phyloP scores from a whole-genome alignment of 2,329 filamentous ascomycete species.

The Drechslera avenae region DNA sequence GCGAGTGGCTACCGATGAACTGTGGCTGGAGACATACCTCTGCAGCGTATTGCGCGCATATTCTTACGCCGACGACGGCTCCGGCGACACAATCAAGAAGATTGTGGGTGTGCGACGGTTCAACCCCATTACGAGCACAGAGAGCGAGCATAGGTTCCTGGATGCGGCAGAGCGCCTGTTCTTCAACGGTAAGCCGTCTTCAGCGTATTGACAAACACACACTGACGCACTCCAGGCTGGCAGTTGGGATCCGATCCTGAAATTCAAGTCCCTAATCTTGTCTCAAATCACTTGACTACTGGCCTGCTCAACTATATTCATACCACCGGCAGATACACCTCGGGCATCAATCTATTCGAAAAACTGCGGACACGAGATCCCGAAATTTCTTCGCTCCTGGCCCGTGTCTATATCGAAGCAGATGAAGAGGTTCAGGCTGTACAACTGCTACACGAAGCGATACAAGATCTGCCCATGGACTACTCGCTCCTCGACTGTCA shows the following conservation, averaged over 20 bases:
- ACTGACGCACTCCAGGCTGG: constrained; percentile 63
- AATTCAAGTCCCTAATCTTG: constrained; percentile 95
- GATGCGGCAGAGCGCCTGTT: constrained; percentile 94
- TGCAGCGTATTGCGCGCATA: constrained; percentile 94
- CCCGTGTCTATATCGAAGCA: constrained; percentile 89
- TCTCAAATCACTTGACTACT: constrained; percentile 94
- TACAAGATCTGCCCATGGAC: constrained; percentile 95
- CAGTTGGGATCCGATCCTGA: constrained; percentile 95
- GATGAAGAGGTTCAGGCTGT: constrained; percentile 98
- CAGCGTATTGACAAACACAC: not conserved
- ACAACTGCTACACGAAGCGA: constrained; percentile 80
- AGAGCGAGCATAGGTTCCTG: constrained; percentile 94
- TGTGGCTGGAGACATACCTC: constrained; percentile 97
- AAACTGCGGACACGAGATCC: constrained; percentile 89
- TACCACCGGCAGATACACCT: constrained; percentile 91
- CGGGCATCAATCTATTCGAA: constrained; percentile 96
- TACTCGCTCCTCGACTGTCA: constrained; percentile 95
- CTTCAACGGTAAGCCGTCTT: constrained; percentile 70
- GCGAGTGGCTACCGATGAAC: constrained; percentile 85
- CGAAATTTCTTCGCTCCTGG: constrained; percentile 90
- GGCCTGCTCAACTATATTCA: constrained; percentile 93
- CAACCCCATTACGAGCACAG: constrained; percentile 97
- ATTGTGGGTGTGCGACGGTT: constrained; percentile 97
- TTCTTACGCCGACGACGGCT: constrained; percentile 94
- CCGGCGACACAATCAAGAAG: constrained; percentile 91